Evolutionary conservation across 352 stramenopile genomes (phyloP).

Genomic region (Pythium periplocum): DNA sequence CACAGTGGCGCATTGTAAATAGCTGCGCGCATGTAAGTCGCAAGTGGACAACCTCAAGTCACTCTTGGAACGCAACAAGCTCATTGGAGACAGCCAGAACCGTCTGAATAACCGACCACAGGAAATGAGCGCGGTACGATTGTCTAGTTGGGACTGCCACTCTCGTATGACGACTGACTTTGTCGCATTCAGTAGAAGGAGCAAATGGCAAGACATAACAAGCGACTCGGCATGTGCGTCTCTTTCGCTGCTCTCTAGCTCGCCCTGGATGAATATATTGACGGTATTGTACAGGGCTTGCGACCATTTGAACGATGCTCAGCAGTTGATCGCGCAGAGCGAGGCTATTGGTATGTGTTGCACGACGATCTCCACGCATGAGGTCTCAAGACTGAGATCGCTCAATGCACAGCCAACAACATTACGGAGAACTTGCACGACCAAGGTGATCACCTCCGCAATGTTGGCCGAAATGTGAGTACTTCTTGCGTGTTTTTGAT

Average conservation of each 20-base stretch:
- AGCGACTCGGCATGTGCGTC: conserved; percentile 52
- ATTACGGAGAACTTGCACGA: conserved; percentile 57
- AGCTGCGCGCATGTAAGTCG: conserved; percentile 79
- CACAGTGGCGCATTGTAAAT: neutral
- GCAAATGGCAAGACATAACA: conserved; percentile 67
- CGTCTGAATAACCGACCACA: conserved; percentile 39
- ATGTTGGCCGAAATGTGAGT: conserved; percentile 71
- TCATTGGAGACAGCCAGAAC: conserved; percentile 70
- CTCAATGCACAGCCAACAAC: conserved; percentile 62
- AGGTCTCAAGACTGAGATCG: too few relatives aligned
- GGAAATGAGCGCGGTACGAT: conserved; percentile 31
- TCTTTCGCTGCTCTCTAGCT: neutral
- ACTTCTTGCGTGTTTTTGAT: too few relatives aligned
- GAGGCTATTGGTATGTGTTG: conserved; percentile 42
- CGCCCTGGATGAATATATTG: too few relatives aligned
- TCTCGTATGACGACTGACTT: too few relatives aligned
- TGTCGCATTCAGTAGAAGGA: conserved; percentile 37
- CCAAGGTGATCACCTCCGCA: conserved; percentile 71
- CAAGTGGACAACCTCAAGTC: conserved; percentile 86
- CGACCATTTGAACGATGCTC: conserved; percentile 62
- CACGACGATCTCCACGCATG: too few relatives aligned
- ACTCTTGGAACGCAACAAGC: conserved; percentile 66
- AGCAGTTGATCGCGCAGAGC: conserved; percentile 61
- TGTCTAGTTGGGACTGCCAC: too few relatives aligned
- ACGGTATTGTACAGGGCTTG: conserved; percentile 45